Evolutionary conservation across 2,329 filamentous ascomycete genomes (phyloP).

Genomic region (Sporothrix pallida): DNA sequence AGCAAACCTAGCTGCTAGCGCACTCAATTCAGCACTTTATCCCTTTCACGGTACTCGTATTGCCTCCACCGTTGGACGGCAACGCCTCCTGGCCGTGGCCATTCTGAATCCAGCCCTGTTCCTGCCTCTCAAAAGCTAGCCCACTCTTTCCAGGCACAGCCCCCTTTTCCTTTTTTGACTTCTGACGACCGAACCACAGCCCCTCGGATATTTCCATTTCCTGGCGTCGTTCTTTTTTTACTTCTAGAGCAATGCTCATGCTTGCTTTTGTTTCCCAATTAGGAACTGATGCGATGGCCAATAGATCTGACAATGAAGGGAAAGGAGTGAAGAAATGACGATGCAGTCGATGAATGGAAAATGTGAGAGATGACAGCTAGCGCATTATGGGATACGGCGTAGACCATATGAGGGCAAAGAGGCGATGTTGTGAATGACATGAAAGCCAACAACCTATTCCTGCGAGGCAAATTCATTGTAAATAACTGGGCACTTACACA

Average conservation of each 20-base stretch:
- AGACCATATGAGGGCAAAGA: too few species aligned
- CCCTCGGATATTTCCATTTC: conserved; percentile 16
- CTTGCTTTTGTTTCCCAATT: background rate
- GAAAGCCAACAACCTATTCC: too few species aligned
- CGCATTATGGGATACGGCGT: too few species aligned
- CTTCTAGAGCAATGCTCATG: background rate
- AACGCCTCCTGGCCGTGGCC: conserved; percentile 5
- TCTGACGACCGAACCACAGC: conserved; percentile 16
- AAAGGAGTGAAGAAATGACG: background rate
- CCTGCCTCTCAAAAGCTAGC: background rate
- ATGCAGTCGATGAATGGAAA: background rate
- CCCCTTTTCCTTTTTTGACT: conserved; percentile 27
- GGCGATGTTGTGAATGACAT: too few species aligned
- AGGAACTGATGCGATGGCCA: background rate
- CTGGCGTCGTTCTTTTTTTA: conserved; percentile 2
- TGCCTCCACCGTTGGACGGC: conserved; percentile 27
- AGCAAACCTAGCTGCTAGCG: background rate
- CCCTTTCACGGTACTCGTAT: conserved; percentile 25
- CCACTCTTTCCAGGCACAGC: conserved; percentile 18
- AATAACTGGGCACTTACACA: too few species aligned
- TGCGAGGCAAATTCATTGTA: too few species aligned
- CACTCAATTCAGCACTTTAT: background rate
- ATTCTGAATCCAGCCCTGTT: background rate
- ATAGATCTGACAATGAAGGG: background rate
- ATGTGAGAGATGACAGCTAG: too few species aligned